Evolutionary conservation across 2,329 filamentous ascomycete genomes (phyloP).

Genomic region (Balansia obtecta): DNA sequence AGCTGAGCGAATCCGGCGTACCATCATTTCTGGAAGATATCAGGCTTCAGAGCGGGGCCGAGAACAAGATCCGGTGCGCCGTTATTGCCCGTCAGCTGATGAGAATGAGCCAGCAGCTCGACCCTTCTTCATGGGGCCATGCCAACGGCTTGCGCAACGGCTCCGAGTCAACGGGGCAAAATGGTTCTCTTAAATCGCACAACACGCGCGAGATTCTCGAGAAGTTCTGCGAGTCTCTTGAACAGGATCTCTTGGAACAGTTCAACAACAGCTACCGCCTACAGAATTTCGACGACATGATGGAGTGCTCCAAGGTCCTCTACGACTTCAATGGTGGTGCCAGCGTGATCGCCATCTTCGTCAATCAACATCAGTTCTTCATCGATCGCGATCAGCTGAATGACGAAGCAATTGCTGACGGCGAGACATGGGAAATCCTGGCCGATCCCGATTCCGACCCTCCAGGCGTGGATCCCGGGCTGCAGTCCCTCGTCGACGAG

Average conservation of each 20-base stretch:
- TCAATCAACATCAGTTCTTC: slow-evolving; percentile 99
- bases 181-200: slow-evolving; percentile 29
- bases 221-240: slow-evolving; percentile 89
- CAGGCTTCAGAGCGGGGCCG: slow-evolving; percentile 68
- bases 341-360: slow-evolving; percentile 90
- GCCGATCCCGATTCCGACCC: slow-evolving; percentile 91
- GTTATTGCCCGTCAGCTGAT: slow-evolving; percentile 88
- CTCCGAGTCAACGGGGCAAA: slow-evolving; percentile 34
- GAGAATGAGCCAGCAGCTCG: slow-evolving; percentile 84
- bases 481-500: slow-evolving; percentile 88
- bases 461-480: slow-evolving; percentile 78
- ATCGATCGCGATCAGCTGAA: slow-evolving; percentile 88
- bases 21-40: slow-evolving; percentile 82
- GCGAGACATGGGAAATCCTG: slow-evolving; percentile 75
- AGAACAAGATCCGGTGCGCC: slow-evolving; percentile 88
- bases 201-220: slow-evolving; percentile 85
- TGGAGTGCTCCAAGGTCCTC: slow-evolving; percentile 86
- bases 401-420: slow-evolving; percentile 68
- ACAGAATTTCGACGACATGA: slow-evolving; percentile 96
- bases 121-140: slow-evolving; percentile 60
- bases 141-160: slow-evolving; percentile 42
- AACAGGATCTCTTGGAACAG: slow-evolving; percentile 89
- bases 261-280: slow-evolving; percentile 95
- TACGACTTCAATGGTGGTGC: slow-evolving; percentile 93
- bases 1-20: slow-evolving; percentile 82